Base-by-base conservation (phyloP, 1,139 yeast genomes). In the Taphrina flavorubra region DNA sequence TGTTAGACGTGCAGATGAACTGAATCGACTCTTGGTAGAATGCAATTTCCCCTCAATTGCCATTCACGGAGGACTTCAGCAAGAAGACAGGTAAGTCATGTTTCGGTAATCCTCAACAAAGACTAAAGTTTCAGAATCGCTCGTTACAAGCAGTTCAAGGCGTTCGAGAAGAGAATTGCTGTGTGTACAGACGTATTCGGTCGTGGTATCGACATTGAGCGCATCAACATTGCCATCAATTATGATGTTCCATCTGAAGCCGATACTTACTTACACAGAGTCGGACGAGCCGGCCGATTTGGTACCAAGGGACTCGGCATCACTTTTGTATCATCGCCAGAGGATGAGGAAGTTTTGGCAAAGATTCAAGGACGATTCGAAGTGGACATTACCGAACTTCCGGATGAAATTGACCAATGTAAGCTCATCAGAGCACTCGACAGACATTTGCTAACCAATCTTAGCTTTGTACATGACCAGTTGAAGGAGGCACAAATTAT, bases 271-370 rank as follows among this genome's bases (percentile, higher is more conserved):
- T 86, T 94, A 79, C 99, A 94, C 84, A 90, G 99, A 83, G 99
- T 94, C 72, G 99, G 99, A 79, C 92, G 99, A 87, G 99, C 99
- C 75, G 99, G 99, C 82, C 92, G 99, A 85, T 94, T 94, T 77
- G 99, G 99, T 84, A 94, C 99, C 79, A 94, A 94, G 83, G 99
- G 99, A 82, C 87, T 94, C 76, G 97, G 97, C 68, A 85, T 94
- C 72, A 91, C 97, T 64, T 90, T 94, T 75, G 96, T 94, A 69
- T 85, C 96, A 53, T 84, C 87, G 71, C 89, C 87, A 76, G 95
- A 88, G 73, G 99, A 94, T 78, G 92, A 91, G 80, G 91, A 89
- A 81, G 90, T 92, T 67, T 85, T 95, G 80, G 91, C 86, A 77
- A 89, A 91, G 82, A 94, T 94, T 77, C 99, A 94, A 84, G 95